Evolutionary conservation across 2,329 filamentous ascomycete genomes (phyloP).

Genomic region (Fusarium sp.): DNA sequence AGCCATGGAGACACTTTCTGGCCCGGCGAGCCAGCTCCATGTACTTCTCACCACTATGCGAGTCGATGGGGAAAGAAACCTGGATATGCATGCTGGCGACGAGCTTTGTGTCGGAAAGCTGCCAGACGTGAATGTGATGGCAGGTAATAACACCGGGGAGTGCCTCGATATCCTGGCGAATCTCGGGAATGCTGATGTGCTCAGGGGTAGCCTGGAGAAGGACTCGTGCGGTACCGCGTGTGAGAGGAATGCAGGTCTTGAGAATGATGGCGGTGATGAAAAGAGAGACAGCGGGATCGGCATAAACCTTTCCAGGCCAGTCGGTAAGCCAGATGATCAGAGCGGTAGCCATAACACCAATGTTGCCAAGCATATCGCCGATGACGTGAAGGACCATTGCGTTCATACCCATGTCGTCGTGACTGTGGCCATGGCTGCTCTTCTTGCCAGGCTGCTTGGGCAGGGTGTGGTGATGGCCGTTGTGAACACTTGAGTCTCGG

Average conservation of each 20-base stretch:
- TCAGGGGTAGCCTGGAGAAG: conserved; percentile 94
- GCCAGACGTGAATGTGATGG: conserved; percentile 98
- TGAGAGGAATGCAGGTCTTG: conserved; percentile 81
- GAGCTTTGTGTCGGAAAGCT: conserved; percentile 93
- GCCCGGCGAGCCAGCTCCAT: conserved; percentile 90
- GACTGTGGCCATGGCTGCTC: conserved; percentile 79
- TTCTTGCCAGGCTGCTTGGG: conserved; percentile 71
- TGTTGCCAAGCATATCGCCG: conserved; percentile 86
- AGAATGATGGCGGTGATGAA: conserved; percentile 88
- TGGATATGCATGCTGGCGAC: conserved; percentile 95
- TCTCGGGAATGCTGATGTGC: conserved; percentile 87
- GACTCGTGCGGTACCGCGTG: conserved; percentile 84
- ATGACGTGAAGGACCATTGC: conserved; percentile 82
- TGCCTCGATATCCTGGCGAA: conserved; percentile 89
- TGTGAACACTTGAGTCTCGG: conserved; percentile 69
- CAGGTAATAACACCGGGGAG: conserved; percentile 89
- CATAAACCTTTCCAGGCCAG: conserved; percentile 85
- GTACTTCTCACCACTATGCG: conserved; percentile 81
- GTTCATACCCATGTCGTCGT: conserved; percentile 95
- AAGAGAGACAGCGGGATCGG: conserved; percentile 91
- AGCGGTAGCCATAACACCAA: conserved; percentile 85
- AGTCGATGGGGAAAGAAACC: conserved; percentile 89
- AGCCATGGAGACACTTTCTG: conserved; percentile 89
- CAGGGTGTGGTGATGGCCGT: conserved; percentile 83
- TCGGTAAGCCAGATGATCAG: conserved; percentile 92